Evolutionary conservation across 2,329 filamentous ascomycete species (phyloP).

Genomic region (Xylariales sp.): DNA sequence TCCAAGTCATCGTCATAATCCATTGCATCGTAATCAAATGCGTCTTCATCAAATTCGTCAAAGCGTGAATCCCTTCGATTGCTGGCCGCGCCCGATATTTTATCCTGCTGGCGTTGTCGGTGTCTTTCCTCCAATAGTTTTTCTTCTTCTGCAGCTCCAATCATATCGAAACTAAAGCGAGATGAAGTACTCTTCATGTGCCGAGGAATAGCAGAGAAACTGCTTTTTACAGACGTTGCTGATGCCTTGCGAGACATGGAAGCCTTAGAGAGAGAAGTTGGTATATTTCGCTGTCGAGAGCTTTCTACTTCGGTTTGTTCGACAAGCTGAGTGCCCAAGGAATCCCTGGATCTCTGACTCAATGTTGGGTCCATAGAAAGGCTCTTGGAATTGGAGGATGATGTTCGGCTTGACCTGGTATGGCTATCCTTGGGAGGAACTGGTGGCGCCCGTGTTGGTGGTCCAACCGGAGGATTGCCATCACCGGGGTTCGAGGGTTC

Average conservation of each 20-base stretch:
- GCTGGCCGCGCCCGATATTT: conserved; percentile 57
- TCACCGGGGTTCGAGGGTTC: conserved; percentile 39
- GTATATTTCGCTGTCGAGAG: conserved; percentile 43
- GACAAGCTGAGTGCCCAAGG: conserved; percentile 27
- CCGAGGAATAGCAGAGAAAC: conserved; percentile 64
- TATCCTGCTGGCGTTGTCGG: conserved; percentile 73
- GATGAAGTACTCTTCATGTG: conserved; percentile 83
- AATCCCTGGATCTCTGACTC: conserved; percentile 41
- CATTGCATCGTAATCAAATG: conserved; percentile 71
- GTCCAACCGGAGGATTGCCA: conserved; percentile 24
- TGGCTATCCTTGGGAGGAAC: conserved; percentile 56
- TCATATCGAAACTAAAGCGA: conserved; percentile 85
- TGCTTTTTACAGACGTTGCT: conserved; percentile 58
- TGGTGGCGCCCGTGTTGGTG: conserved; percentile 48
- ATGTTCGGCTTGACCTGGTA: conserved; percentile 45
- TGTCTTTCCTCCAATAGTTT: conserved; percentile 79
- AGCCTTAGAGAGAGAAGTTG: conserved; percentile 52
- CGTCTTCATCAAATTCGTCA: conserved; percentile 72
- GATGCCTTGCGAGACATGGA: conserved; percentile 64
- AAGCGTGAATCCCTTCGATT: conserved; percentile 63
- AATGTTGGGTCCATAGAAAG: conserved; percentile 45
- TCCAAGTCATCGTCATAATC: conserved; percentile 74
- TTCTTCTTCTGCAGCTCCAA: conserved; percentile 74
- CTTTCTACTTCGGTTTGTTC: conserved; percentile 30
- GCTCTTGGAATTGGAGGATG: conserved; percentile 51